Evolutionary conservation across 2,329 filamentous ascomycete species (phyloP), one percentile per base, ranked within the genome.

Genomic region (Claviceps citrina): DNA sequence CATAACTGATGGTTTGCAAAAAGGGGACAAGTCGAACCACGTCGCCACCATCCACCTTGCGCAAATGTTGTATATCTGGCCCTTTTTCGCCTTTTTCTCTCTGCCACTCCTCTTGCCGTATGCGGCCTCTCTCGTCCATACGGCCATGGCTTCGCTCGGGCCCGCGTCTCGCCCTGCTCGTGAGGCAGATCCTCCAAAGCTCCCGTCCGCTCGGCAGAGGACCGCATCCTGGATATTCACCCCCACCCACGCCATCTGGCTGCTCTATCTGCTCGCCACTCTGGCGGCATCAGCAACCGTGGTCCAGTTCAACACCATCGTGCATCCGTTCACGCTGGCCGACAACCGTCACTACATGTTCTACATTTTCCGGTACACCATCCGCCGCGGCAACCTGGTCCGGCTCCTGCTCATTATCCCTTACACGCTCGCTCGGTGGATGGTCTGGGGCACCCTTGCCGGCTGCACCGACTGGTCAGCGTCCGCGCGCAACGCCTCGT

Each of bases 301-400:
- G 16, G 76, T 95, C 19, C 73, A 75, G 46, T 81, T 73, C 68
- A 96, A 95, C 67, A 98, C 91, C 26, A 81, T 94, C 46, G 74
- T 96, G 32, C 91, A 98, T 54, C 89, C 91, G 0, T 98, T 96
- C 56, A 94, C 87, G 0, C 71, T 96, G 1, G 91, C 91, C 26
- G 91, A 98, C 59, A 98, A 98, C 59, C 71, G 91, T 2, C 91
- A 98, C 58, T 98, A 94, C 64, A 81, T 93, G 57, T 98, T 98
- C 60, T 98, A 98, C 62, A 67, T 93, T 44, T 98, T 98, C 66
- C 78, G 86, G 1, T 76, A 86, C 52, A 78, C 81, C 5, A 78
- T 96, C 28, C 71, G 81, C 2, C 70, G 69, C 5, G 73, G 83
- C 31, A 64, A 67, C 1, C 60, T 65, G 15, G 60, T 84, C 38